Evolutionary conservation across 2,329 filamentous ascomycete species (phyloP).

Genomic region (Penicillium sp.): DNA sequence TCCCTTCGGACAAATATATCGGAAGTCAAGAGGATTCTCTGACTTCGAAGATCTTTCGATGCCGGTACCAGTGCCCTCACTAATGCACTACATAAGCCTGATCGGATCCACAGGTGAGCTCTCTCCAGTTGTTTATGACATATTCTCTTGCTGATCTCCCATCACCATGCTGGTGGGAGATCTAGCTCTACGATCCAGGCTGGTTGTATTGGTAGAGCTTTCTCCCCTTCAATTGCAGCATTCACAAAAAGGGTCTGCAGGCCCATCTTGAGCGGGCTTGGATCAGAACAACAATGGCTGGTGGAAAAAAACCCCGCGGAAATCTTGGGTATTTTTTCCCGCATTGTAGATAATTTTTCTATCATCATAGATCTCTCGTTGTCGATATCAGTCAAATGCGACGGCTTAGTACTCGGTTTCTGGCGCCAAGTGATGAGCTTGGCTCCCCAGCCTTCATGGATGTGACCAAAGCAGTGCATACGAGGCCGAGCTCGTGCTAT

Average conservation of each 20-base stretch:
- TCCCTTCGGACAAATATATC: no score
- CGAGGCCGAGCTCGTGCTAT: conserved; percentile 34
- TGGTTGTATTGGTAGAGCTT: conserved; percentile 42
- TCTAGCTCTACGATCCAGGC: conserved; percentile 61
- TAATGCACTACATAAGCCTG: no score
- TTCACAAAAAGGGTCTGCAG: conserved; percentile 65
- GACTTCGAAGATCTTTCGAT: no score
- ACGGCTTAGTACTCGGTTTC: conserved; percentile 35
- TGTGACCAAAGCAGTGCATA: neutral
- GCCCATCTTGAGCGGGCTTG: conserved; percentile 39
- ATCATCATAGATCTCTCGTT: conserved; percentile 44
- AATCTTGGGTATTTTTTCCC: neutral
- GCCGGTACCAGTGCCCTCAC: no score
- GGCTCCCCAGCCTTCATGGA: neutral
- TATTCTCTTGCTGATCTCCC: no score
- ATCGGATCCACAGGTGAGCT: no score
- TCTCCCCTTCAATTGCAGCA: conserved; percentile 56
- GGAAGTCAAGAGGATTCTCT: no score
- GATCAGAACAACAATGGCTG: conserved; percentile 45
- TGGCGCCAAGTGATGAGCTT: neutral
- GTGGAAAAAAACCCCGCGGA: conserved; percentile 36
- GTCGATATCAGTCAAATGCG: conserved; percentile 55
- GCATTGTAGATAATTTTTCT: conserved; percentile 22
- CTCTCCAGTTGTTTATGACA: no score
- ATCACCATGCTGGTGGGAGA: conserved; percentile 32